Evolutionary conservation across 495 filamentous ascomycete genomes (phyloP), one percentile per base, ranked within the genome.

Genomic region (Lepraria neglecta): DNA sequence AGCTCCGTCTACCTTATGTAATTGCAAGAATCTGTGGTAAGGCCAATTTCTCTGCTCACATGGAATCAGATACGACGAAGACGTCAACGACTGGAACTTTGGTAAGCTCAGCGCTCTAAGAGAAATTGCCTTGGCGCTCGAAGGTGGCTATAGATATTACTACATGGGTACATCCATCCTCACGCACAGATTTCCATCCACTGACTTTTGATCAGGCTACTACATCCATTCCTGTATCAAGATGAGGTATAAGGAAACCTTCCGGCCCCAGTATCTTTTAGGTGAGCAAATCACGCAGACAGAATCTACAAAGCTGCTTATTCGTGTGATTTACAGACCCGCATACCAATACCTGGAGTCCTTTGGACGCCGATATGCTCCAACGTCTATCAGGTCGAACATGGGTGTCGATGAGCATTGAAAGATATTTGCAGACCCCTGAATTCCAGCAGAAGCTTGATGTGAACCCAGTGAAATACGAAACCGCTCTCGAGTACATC

Each of bases 1-100:
- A 97, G 92, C 74, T 90, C 88, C 21, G 94, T 97, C 42, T 98
- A 98, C 71, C 89, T 97, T 69, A 82, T 96, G 75, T 94, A 68
- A 72, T 66, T 35, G 15, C 17, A 12, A 35, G 14, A 53, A 30
- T 5, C 17, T 3, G 21, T 17, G 3, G 28, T 27, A 45, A 9
- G 4, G 17, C 12, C 7, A 38, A 38, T 38, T 38, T 12, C 21
- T 19, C 24, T 57, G 51, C 33, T 68, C 14, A 54, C 44, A 24
- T 51, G 3, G 55, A 17, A 10, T 24, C 43, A 83, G 80, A 60
- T 87, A 98, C 69, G 88, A 96, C 70, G 84, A 88, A 63, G 88
- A 89, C 30, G 86, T 92, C 65, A 85, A 88, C 59, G 76, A 79
- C 24, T 92, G 84, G 80, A 82, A 84, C 59, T 87, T 95, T 67